Evolutionary conservation across 2,329 filamentous ascomycete genomes (phyloP).

Genomic region (Aspergillus melleus): DNA sequence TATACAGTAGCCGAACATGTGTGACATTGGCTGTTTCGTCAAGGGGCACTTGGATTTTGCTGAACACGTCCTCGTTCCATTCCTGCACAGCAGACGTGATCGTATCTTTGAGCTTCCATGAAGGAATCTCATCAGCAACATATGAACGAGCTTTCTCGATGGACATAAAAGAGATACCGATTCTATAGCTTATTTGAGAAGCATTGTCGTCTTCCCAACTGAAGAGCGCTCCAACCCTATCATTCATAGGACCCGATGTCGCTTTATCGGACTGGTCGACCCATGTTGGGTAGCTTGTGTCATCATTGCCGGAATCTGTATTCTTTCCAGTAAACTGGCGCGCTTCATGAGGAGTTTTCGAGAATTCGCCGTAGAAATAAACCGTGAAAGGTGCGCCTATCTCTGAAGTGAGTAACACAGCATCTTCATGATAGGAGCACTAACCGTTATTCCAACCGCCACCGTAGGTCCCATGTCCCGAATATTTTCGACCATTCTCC

Average conservation of each 20-base stretch:
- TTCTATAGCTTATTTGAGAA: slow-evolving; percentile 58
- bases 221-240: slow-evolving; percentile 62
- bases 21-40: slow-evolving; percentile 32
- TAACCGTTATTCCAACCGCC: slow-evolving; percentile 48
- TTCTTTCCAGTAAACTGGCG: slow-evolving; percentile 40
- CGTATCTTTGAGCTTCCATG: slow-evolving; percentile 59
- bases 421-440: not conserved
- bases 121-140: slow-evolving; percentile 64
- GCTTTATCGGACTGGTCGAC: slow-evolving; percentile 54
- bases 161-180: slow-evolving; percentile 69
- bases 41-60: slow-evolving; percentile 42
- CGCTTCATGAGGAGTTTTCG: slow-evolving; percentile 32
- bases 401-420: not conserved
- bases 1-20: slow-evolving; percentile 31
- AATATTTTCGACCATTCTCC: slow-evolving; percentile 42
- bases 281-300: slow-evolving; percentile 56
- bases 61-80: slow-evolving; percentile 60
- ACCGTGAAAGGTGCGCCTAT: slow-evolving; percentile 41
- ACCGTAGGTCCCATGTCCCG: slow-evolving; percentile 49
- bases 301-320: slow-evolving; percentile 51
- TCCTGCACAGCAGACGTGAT: slow-evolving; percentile 52
- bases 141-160: slow-evolving; percentile 63
- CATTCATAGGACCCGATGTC: slow-evolving; percentile 53
- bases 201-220: slow-evolving; percentile 55
- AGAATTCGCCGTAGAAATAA: slow-evolving; percentile 49